Percentiles rank a stretch among this genome's conserved stretches.
phyloP scores from a whole-genome alignment of 208 protist species.

The Trichomonas gallinae region DNA sequence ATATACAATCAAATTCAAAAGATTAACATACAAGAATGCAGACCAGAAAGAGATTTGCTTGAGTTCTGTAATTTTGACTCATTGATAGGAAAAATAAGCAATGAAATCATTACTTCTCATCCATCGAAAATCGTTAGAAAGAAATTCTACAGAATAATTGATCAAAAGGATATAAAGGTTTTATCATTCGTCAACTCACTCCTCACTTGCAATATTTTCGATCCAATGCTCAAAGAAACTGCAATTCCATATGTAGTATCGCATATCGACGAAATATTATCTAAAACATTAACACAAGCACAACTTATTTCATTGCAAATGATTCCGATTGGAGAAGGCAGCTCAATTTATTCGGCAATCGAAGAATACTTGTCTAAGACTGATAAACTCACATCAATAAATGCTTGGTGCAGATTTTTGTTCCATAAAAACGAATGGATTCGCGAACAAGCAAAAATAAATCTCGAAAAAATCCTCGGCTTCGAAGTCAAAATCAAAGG shows the following conservation, averaged over 20 bases:
- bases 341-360: neutral
- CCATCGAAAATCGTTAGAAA: neutral
- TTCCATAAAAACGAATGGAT: neutral
- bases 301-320: neutral
- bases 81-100: neutral
- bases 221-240: neutral
- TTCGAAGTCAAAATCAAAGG: neutral
- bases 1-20: neutral
- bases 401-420: neutral
- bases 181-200: neutral
- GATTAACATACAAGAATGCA: neutral
- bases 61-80: neutral
- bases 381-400: neutral
- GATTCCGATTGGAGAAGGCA: neutral
- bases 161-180: neutral
- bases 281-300: neutral
- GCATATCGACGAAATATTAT: neutral
- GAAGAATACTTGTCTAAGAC: neutral
- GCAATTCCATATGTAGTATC: neutral
- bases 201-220: neutral
- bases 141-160: neutral
- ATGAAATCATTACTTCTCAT: neutral
- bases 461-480: neutral
- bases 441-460: neutral
- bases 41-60: neutral